phyloP scores from a whole-genome alignment of 768 basidiomycete species.

The Termitomyces sp. region DNA sequence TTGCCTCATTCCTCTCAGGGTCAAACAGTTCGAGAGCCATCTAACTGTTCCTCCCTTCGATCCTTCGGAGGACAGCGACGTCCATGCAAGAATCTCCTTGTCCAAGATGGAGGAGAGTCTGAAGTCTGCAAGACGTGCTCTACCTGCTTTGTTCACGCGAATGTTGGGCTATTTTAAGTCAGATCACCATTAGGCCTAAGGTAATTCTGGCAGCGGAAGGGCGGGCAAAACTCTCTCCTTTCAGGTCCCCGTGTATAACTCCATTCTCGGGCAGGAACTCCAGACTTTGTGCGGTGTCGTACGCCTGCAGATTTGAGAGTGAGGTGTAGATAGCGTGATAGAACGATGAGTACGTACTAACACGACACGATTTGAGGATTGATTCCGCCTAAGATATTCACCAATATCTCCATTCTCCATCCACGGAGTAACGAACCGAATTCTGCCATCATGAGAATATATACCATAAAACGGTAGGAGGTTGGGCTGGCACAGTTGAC shows the following conservation, averaged over 20 bases:
- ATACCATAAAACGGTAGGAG: background rate
- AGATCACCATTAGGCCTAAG: too few species aligned
- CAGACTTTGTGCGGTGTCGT: background rate
- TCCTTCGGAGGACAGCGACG: background rate
- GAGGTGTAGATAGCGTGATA: background rate
- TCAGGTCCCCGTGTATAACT: too few species aligned
- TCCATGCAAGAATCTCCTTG: constrained; percentile 1
- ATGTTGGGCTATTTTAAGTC: background rate
- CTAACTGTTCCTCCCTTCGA: background rate
- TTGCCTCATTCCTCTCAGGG: background rate
- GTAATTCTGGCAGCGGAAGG: too few species aligned
- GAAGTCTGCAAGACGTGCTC: constrained; percentile 1
- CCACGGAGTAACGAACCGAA: background rate
- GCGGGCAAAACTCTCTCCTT: background rate
- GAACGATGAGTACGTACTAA: background rate
- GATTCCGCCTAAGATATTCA: background rate
- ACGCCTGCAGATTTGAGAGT: background rate
- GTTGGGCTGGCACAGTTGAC: background rate
- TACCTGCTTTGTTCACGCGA: background rate
- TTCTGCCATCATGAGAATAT: background rate
- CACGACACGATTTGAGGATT: background rate
- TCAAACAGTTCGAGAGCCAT: constrained; percentile 7
- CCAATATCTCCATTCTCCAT: background rate
- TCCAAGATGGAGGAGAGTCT: constrained; percentile 2
- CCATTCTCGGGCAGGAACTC: background rate